Conservation (phyloP, 805 yeast species). For the Wickerhamomyces bovis region DNA sequence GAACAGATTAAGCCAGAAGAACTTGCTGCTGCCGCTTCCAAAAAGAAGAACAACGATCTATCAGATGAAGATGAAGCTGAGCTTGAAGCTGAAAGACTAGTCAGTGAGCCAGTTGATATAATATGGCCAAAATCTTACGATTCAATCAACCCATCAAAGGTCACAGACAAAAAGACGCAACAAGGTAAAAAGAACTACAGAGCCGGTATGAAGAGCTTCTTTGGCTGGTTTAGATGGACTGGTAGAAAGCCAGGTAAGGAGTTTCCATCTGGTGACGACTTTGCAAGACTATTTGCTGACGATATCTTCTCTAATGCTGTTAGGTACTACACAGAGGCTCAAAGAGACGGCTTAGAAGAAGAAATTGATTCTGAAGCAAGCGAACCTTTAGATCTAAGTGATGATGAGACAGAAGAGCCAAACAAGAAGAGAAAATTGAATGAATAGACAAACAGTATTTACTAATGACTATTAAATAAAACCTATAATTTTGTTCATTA, state of each 20-base stretch:
- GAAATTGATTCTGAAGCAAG: constrained; percentile 49
- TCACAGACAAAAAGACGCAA: constrained; percentile 40
- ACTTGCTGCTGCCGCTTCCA: constrained; percentile 3
- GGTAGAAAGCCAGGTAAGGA: constrained; percentile 73
- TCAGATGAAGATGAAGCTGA: constrained; percentile 33
- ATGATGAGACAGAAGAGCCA: constrained; percentile 16
- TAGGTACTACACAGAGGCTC: constrained; percentile 72
- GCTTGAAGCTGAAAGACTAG: constrained; percentile 49
- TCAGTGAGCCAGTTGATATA: constrained; percentile 48
- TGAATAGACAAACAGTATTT: neutral
- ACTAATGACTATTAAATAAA: neutral
- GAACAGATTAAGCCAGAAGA: constrained; percentile 22
- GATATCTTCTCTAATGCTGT: constrained; percentile 84
- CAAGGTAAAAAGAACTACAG: constrained; percentile 59
- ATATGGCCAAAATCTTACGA: constrained; percentile 66
- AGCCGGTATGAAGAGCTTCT: constrained; percentile 74
- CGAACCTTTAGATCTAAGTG: constrained; percentile 41
- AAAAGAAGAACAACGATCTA: constrained; percentile 13
- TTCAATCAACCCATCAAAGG: constrained; percentile 46
- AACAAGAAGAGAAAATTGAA: neutral
- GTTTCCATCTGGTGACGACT: constrained; percentile 71
- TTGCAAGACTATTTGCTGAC: constrained; percentile 66
- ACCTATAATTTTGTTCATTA: neutral
- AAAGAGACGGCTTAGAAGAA: constrained; percentile 51
- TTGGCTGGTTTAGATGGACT: constrained; percentile 85